These are phyloP conservation scores for Moringa oleifera DNA, from an alignment of 345 rosid species.

Conservation along the genomic window DNA sequence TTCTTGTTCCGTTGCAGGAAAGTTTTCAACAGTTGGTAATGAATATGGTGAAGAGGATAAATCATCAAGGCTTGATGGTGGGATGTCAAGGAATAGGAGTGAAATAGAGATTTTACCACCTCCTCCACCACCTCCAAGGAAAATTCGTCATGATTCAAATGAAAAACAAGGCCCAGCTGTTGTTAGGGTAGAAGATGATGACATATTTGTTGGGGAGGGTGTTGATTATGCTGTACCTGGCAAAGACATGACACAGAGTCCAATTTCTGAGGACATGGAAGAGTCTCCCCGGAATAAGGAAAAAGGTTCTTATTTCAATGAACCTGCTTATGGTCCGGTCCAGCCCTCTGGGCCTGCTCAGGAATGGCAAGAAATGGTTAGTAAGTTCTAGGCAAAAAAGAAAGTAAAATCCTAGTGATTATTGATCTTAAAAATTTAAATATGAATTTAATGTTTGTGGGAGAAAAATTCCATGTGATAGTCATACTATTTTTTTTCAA, in stretches of 20 bases:
- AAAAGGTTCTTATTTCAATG: constrained; percentile 58
- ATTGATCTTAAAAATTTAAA: background rate
- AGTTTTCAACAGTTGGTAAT: constrained; percentile 38
- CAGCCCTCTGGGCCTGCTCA: constrained; percentile 65
- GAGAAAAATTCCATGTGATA: no score
- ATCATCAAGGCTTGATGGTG: constrained; percentile 40
- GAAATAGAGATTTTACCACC: constrained; percentile 57
- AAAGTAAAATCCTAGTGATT: no score
- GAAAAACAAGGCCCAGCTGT: constrained; percentile 54
- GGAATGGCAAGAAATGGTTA: constrained; percentile 80
- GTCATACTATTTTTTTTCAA: background rate
- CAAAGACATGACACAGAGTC: constrained; percentile 76
- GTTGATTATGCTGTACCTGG: constrained; percentile 70
- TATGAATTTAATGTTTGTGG: background rate
- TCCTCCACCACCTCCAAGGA: constrained; percentile 64
- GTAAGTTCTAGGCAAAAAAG: constrained; percentile 10
- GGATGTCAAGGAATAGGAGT: constrained; percentile 25
- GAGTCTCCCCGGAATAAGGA: constrained; percentile 94
- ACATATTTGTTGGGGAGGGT: constrained; percentile 90
- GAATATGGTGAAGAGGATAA: constrained; percentile 57
- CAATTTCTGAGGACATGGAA: constrained; percentile 96
- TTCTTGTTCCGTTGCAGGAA: constrained; percentile 38
- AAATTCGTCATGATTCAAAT: constrained; percentile 36
- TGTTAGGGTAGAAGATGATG: constrained; percentile 70
- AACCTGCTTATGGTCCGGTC: constrained; percentile 75